phyloP scores from a whole-genome alignment of 2,329 filamentous ascomycete genomes.

The Ambrosiella xylebori region DNA sequence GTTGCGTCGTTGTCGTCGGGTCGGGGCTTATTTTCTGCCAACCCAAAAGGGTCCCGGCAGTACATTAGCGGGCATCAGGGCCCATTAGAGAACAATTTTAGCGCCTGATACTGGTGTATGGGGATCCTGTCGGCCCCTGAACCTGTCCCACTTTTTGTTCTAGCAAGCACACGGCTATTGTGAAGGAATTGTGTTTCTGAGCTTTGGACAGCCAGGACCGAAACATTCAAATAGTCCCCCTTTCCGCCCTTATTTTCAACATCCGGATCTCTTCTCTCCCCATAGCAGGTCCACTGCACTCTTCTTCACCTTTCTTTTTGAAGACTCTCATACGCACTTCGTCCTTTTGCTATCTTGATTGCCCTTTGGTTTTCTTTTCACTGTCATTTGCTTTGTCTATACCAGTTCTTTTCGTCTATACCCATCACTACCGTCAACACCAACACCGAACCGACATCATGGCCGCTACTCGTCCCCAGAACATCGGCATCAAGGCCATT shows the following conservation, averaged over 20 bases:
- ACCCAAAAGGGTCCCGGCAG: no score
- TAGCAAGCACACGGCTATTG: neutral
- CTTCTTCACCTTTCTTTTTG: slow-evolving; percentile 6
- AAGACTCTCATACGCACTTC: neutral
- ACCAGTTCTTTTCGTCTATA: slow-evolving; percentile 1
- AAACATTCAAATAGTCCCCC: slow-evolving; percentile 11
- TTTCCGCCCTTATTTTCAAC: slow-evolving; percentile 4
- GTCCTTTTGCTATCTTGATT: neutral
- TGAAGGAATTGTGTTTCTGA: neutral
- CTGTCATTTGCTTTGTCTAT: neutral
- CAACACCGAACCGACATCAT: slow-evolving; percentile 27
- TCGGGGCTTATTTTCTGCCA: no score
- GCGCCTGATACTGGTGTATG: neutral
- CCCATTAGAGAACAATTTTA: neutral
- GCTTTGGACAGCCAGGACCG: neutral
- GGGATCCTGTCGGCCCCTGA: neutral
- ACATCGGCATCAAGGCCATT: slow-evolving; percentile 86
- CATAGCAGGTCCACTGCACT: neutral
- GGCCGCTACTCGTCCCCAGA: slow-evolving; percentile 55
- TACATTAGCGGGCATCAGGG: neutral
- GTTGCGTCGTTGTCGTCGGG: no score
- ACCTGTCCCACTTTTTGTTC: slow-evolving; percentile 1
- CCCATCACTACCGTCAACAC: neutral
- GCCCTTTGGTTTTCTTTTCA: neutral
- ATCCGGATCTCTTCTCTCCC: slow-evolving; percentile 3